Evolutionary conservation across 1,139 yeast genomes (phyloP).

Genomic region (Yamadazyma songkhlaensis): DNA sequence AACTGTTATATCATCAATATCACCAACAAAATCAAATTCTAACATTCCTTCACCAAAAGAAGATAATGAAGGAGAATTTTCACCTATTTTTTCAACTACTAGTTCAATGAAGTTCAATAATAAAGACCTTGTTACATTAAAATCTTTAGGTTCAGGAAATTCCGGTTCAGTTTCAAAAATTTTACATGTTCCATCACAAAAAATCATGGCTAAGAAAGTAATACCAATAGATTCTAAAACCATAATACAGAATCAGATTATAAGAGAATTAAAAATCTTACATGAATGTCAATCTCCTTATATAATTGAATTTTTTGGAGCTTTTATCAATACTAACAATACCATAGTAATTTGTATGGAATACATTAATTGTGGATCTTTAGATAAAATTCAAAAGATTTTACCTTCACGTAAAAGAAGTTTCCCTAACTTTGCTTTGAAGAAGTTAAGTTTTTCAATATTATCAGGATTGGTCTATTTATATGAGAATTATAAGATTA

Average conservation of each 20-base stretch:
- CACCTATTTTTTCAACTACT: conserved; percentile 41
- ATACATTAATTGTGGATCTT: conserved; percentile 90
- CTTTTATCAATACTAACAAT: conserved; percentile 65
- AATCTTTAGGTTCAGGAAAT: conserved; percentile 87
- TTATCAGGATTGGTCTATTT: conserved; percentile 78
- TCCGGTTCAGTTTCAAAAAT: conserved; percentile 92
- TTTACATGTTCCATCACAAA: conserved; percentile 82
- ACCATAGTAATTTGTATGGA: conserved; percentile 88
- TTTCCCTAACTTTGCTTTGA: conserved; percentile 64
- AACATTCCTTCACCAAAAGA: conserved; percentile 13
- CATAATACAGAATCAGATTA: conserved; percentile 78
- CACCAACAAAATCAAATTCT: conserved; percentile 40
- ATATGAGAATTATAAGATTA: conserved; percentile 78
- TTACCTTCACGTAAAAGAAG: conserved; percentile 24
- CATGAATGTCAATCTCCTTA: conserved; percentile 85
- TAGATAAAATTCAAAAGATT: conserved; percentile 73
- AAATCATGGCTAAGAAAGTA: conserved; percentile 85
- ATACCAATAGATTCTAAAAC: conserved; percentile 85
- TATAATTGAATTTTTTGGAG: conserved; percentile 89
- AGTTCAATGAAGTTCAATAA: conserved; percentile 47
- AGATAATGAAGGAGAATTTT: conserved; percentile 4
- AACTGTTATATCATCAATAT: conserved; percentile 43
- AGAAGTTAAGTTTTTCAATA: conserved; percentile 74
- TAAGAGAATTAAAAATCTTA: conserved; percentile 83
- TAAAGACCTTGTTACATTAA: conserved; percentile 70